phyloP scores from a whole-genome alignment of 495 filamentous ascomycete species.

The Xylaria grammica region DNA sequence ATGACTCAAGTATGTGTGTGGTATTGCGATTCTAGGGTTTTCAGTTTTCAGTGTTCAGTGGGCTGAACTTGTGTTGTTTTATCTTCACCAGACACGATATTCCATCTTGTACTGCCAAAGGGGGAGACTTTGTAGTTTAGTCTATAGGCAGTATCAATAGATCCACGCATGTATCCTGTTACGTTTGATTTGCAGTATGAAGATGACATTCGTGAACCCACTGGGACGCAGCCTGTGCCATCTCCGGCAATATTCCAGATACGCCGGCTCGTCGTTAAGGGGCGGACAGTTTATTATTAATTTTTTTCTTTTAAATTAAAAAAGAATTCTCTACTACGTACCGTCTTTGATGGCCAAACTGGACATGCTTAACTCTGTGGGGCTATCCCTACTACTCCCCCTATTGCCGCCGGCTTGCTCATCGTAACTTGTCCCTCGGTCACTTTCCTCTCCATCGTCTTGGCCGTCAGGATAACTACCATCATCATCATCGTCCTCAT shows the following conservation, averaged over 20 bases:
- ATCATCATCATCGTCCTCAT: conserved; percentile 19
- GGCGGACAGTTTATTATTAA: neutral
- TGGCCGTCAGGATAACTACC: conserved; percentile 13
- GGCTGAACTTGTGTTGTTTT: conserved; percentile 30
- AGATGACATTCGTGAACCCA: neutral
- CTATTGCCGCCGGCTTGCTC: neutral
- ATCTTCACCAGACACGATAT: conserved; percentile 34
- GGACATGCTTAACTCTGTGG: conserved; percentile 14
- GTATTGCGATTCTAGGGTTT: conserved; percentile 28
- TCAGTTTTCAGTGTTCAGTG: no score
- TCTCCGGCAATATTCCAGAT: neutral
- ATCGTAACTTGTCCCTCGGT: neutral
- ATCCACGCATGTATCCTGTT: conserved; percentile 21
- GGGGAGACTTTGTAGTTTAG: conserved; percentile 30
- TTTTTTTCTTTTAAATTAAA: neutral
- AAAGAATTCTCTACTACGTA: conserved; percentile 21
- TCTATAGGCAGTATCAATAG: conserved; percentile 34
- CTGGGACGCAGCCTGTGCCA: neutral
- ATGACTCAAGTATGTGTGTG: conserved; percentile 33
- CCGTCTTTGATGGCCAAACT: conserved; percentile 25
- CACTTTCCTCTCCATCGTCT: conserved; percentile 17
- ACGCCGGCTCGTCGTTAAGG: neutral
- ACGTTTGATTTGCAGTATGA: neutral
- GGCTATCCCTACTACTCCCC: conserved; percentile 3
- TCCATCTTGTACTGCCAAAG: conserved; percentile 27